These are phyloP conservation scores for Protostelium mycophagum DNA, from an alignment of 78 protist genomes.

Conservation along the genomic window DNA sequence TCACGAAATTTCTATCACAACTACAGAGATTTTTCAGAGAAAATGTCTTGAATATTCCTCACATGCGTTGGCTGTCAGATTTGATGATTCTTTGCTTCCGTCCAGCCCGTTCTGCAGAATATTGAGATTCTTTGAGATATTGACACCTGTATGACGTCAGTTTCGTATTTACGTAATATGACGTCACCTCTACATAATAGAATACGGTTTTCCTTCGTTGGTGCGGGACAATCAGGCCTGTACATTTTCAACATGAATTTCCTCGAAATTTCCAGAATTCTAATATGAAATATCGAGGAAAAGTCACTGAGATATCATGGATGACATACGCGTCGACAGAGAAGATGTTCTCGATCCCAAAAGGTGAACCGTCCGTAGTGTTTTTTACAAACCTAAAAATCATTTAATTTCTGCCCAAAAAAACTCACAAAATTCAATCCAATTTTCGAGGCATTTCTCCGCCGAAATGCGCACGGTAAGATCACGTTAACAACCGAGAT, in stretches of 20 bases:
- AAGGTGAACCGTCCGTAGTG: not conserved
- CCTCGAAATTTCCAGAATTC: no score
- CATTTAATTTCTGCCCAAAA: no score
- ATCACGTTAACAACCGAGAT: not conserved
- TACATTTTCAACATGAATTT: no score
- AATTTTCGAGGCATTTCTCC: no score
- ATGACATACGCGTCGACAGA: not conserved
- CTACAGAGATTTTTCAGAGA: no score
- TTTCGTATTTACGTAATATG: not conserved
- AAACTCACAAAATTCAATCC: no score
- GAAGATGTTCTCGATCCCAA: not conserved
- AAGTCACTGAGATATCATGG: not conserved
- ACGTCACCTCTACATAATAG: not conserved
- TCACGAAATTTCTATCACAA: not conserved
- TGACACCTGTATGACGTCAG: not conserved
- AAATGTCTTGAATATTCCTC: no score
- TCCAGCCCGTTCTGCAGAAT: not conserved
- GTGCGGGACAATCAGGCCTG: not conserved
- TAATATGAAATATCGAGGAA: no score
- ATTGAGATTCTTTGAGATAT: no score
- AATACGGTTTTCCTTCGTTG: not conserved
- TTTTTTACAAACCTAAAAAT: not conserved
- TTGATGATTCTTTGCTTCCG: not conserved
- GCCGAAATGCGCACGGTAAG: no score
- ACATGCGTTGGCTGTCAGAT: not conserved